A percentile compares a stretch with the other conserved stretches of the same genome.
Conservation (phyloP, 2,329 filamentous ascomycete species). For the Chrysosporium queenslandicum region DNA sequence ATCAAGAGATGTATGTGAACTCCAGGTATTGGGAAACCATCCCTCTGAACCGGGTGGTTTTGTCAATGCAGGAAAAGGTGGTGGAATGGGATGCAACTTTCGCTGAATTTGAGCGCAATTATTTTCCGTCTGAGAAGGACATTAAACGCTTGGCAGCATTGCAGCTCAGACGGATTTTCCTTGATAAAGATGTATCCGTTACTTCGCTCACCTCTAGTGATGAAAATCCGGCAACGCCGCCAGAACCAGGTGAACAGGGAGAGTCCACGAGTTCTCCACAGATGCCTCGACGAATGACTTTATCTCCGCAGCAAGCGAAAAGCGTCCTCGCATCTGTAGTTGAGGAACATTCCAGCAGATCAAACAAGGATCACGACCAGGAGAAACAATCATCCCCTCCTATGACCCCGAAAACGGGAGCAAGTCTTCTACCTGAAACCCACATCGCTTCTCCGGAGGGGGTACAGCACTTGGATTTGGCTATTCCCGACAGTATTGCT, state of each 20-base stretch:
- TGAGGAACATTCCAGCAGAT: slow-evolving; percentile 48
- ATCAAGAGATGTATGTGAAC: slow-evolving; percentile 84
- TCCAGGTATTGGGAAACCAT: slow-evolving; percentile 97
- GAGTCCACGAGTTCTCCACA: slow-evolving; percentile 24
- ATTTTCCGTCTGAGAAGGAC: slow-evolving; percentile 89
- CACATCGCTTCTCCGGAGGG: slow-evolving; percentile 39
- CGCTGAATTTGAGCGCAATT: slow-evolving; percentile 81
- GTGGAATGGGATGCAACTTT: slow-evolving; percentile 90
- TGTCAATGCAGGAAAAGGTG: slow-evolving; percentile 85
- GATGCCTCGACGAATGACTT: slow-evolving; percentile 34
- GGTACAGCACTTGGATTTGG: slow-evolving; percentile 53
- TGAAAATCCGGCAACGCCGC: slow-evolving; percentile 47
- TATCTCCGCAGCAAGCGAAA: slow-evolving; percentile 53
- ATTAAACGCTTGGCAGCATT: slow-evolving; percentile 83
- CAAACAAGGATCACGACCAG: slow-evolving; percentile 19
- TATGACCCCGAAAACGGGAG: not conserved
- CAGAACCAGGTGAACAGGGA: slow-evolving; percentile 28
- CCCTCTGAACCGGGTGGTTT: slow-evolving; percentile 77
- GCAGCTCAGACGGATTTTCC: slow-evolving; percentile 89
- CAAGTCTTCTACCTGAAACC: slow-evolving; percentile 1
- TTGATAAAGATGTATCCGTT: slow-evolving; percentile 71
- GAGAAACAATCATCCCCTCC: slow-evolving; percentile 1
- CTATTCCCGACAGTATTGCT: slow-evolving; percentile 32
- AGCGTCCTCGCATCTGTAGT: slow-evolving; percentile 56
- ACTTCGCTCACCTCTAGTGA: slow-evolving; percentile 63